Conservation (phyloP, 371 early-diverging fungal genomes). For the Syncephalastrum sp. region DNA sequence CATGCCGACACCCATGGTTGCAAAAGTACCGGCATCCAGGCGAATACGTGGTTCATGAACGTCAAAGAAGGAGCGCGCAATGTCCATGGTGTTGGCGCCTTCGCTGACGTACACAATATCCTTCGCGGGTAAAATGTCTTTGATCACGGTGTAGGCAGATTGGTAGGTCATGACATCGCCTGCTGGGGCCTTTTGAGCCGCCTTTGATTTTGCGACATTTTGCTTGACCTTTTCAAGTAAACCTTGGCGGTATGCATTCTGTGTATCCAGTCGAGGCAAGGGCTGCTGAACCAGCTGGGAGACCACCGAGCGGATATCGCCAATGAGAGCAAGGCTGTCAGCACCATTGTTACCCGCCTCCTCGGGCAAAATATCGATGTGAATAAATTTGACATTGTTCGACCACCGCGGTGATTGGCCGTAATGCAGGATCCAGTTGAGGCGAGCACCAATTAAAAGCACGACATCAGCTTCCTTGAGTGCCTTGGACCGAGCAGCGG, state of each 20-base stretch:
- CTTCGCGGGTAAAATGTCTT: conserved; percentile 38
- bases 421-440: conserved; percentile 85
- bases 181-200: conserved; percentile 15
- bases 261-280: conserved; percentile 9
- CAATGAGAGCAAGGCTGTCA: conserved; percentile 57
- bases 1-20: conserved; percentile 84
- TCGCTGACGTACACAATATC: conserved; percentile 68
- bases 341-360: conserved; percentile 60
- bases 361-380: conserved; percentile 70
- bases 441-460: conserved; percentile 68
- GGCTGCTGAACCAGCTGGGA: conserved; percentile 41
- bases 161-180: conserved; percentile 63
- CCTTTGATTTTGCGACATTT: conserved; percentile 44
- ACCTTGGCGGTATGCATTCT: conserved; percentile 25
- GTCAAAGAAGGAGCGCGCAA: conserved; percentile 72
- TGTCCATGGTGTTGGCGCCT: conserved; percentile 88
- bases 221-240: conserved; percentile 39
- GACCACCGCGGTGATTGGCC: conserved; percentile 65
- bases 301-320: conserved; percentile 58
- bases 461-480: conserved; percentile 72
- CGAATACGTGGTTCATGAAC: conserved; percentile 65
- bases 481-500: conserved; percentile 74
- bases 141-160: conserved; percentile 66
- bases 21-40: conserved; percentile 77
- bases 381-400: conserved; percentile 60